Base-by-base conservation (phyloP, 2,329 filamentous ascomycete genomes). In the Aspergillus novoparasiticus region DNA sequence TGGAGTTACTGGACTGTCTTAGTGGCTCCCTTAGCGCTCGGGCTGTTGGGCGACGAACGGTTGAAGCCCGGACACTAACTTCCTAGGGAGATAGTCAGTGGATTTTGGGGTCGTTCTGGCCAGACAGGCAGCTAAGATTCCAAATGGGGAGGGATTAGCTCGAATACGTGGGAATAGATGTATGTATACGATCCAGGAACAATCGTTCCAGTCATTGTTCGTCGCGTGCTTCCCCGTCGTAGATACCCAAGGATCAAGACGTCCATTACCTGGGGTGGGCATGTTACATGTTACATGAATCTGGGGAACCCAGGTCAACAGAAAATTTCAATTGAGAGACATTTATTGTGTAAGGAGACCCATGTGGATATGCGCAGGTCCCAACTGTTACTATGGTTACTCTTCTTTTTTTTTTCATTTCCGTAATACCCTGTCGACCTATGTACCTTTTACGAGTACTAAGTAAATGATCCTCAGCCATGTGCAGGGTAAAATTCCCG, bases 21-120 rank as follows among this genome's bases (percentile, higher is more conserved):
- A 64, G 64, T 57, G 61, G 59, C 59, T 34, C 54, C 59, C 54
- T 63, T 61, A 61, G 60, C 60, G 57, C 58, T 60, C 55, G 28
- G 63, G 53, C 43, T 56, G 63, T 60, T 60, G 60, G 60, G 61
- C 51, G 43, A 60, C 41, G 58, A 60, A 60, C 58, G 58, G 58
- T 60, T 60, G 50, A 60, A 53, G 43, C 19, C 58, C 51, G 58
- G 58, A 39, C 50, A 48, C 58, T 60, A 60, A 60, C 51, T 43
- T 34, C 30, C 48, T 41, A 23, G 23, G 51, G 32, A 55, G 32
- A 55, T 39, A 55, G 32, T 26, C 26, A 55, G 51, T 55, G 51
- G 51, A 39, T 39, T 55, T 26, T 14, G n/a, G 51, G 58, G 48
- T 51, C 8, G 58, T 60, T 60, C 58, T 60, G 58, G 58, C 58